A percentile compares a stretch with the other conserved stretches of the same genome.
phyloP scores from a whole-genome alignment of 2,329 filamentous ascomycete genomes.

The Colletotrichum sansevieriae region DNA sequence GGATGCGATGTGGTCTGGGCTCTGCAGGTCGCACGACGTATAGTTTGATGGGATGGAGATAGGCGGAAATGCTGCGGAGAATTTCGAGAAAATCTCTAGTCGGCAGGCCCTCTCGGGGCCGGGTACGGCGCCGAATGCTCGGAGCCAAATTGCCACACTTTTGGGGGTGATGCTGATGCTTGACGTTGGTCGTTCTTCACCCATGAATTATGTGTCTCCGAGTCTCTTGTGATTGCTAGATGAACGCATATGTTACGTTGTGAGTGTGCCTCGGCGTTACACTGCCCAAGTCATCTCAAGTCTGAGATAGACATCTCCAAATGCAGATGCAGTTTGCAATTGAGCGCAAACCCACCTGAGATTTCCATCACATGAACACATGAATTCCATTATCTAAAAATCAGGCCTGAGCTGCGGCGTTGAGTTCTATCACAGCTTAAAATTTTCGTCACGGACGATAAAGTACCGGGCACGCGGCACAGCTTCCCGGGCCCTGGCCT shows the following conservation, averaged over 20 bases:
- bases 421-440: constrained; percentile 18
- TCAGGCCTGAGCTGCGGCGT: not conserved
- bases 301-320: not conserved
- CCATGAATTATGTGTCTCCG: no score
- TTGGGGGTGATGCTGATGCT: not conserved
- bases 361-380: constrained; percentile 9
- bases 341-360: constrained; percentile 7
- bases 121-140: constrained; percentile 24
- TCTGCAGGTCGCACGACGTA: not conserved
- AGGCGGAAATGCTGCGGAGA: not conserved
- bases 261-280: not conserved
- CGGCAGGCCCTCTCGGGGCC: constrained; percentile 10
- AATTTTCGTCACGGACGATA: constrained; percentile 16
- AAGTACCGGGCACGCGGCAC: constrained; percentile 7
- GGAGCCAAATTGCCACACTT: constrained; percentile 4
- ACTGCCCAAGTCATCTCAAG: constrained; percentile 6
- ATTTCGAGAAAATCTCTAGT: not conserved
- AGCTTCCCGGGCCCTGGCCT: not conserved
- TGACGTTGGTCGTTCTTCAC: not conserved
- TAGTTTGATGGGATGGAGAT: not conserved
- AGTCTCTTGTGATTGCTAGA: no score
- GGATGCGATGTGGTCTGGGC: not conserved
- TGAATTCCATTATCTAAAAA: not conserved
- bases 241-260: no score
- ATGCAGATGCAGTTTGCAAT: not conserved